These are phyloP conservation scores for Euphorbia lathyris DNA, from an alignment of 345 rosid species.

Conservation along the genomic window DNA sequence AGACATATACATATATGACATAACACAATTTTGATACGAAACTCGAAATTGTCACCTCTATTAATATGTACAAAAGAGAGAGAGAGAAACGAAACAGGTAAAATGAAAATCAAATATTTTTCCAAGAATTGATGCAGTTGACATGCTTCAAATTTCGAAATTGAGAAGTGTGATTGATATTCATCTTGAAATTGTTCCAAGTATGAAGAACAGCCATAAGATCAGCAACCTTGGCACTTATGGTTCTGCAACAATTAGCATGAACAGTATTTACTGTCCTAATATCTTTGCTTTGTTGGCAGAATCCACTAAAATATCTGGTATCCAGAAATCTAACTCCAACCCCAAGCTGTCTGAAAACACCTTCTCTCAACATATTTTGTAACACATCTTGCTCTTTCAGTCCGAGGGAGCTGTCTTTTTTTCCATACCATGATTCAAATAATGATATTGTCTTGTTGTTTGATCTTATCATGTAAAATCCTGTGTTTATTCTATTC, in stretches of 20 bases:
- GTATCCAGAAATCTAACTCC: constrained; percentile 51
- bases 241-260: constrained; percentile 79
- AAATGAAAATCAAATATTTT: neutral
- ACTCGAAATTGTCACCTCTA: neutral
- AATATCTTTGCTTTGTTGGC: constrained; percentile 54
- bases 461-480: constrained; percentile 65
- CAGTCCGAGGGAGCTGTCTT: constrained; percentile 44
- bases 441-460: constrained; percentile 61
- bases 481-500: constrained; percentile 61
- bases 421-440: constrained; percentile 56
- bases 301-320: constrained; percentile 67
- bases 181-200: constrained; percentile 51
- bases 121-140: constrained; percentile 13
- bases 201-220: constrained; percentile 46
- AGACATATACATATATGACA: too few species aligned
- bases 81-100: neutral
- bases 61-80: neutral
- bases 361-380: constrained; percentile 38
- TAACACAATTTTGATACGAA: neutral
- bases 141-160: constrained; percentile 8
- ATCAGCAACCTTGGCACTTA: constrained; percentile 62
- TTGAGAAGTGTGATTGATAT: neutral
- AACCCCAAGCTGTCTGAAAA: constrained; percentile 35
- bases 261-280: constrained; percentile 58
- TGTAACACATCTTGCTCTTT: constrained; percentile 77